Base-by-base conservation (phyloP, 305 asterid genomes). In the Caryopteris hybrid region DNA sequence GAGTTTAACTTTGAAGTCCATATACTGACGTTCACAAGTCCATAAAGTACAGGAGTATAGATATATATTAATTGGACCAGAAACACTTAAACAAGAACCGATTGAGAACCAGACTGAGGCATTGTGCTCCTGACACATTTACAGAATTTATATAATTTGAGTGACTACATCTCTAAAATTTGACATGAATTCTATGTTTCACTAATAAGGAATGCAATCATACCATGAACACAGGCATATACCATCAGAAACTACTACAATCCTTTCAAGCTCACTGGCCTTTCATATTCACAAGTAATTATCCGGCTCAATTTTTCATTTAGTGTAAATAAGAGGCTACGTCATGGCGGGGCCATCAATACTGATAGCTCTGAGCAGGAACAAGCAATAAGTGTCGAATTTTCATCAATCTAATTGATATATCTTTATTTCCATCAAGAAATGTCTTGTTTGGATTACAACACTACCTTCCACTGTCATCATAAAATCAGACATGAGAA, bases 401-500 rank as follows among this genome's bases (percentile, higher is more conserved):
- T 41, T 14, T 36, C 20, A 38, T 70, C 55, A 25, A 23, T 16
- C 31, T 38, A 43, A 39, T 50, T n/a, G 60, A 53, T 31, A 55
- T 9, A 18, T 52, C 59, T 51, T 21, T 34, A 18, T 3, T 3
- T 29, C n/a, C n/a, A 16, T 20, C n/a, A 31, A 22, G 51, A 22
- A 54, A 18, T 29, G 21, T 14, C 8, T 7, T 34, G 5, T 20
- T 33, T 33, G 36, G 42, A 2, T 27, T 52, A n/a, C 42, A 51
- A 48, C 5, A 61, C 64, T 25, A 27, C 21, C 47, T 69, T 69
- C 20, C 57, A 14, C 16, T 29, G 22, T 31, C 42, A 36, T 33
- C 58, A 62, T 17, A 21, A 63, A 56, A 25, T 38, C 64, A 34
- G 60, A 64, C 48, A 56, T 46, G 48, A 41, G 41, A 48, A 23